Conservation (phyloP, 139 green algal species). For the Chlamydomonas schloesseri region DNA sequence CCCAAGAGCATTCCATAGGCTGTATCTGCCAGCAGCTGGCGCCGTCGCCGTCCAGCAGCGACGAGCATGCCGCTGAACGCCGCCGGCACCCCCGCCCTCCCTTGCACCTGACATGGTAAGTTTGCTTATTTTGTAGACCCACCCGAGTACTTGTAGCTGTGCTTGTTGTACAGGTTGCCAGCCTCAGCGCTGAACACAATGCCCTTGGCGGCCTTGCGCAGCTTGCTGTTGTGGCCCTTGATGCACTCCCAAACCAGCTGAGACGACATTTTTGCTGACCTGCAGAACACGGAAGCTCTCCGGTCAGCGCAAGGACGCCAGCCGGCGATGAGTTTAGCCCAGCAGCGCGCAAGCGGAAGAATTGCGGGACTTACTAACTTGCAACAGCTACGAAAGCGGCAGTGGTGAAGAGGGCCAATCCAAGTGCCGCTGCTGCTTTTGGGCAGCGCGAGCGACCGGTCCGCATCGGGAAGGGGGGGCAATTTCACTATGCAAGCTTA, state of each 20-base stretch:
- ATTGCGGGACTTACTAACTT: too few species aligned
- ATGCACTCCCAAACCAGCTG: constrained; percentile 75
- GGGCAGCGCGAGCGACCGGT: too few species aligned
- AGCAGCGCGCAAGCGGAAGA: too few species aligned
- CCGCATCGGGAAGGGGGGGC: too few species aligned
- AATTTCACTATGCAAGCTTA: too few species aligned
- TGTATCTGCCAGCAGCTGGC: neutral
- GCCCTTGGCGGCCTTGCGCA: constrained; percentile 74
- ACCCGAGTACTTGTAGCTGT: constrained; percentile 90
- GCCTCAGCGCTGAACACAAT: constrained; percentile 73
- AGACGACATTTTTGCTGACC: constrained; percentile 43
- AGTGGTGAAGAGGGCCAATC: too few species aligned
- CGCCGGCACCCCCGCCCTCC: neutral
- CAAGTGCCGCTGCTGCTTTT: too few species aligned
- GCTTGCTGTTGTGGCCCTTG: constrained; percentile 76
- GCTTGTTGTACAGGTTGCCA: constrained; percentile 84
- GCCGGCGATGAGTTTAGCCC: too few species aligned
- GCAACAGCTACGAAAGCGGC: too few species aligned
- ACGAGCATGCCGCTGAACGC: neutral
- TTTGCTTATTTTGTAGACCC: neutral
- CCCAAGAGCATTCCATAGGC: too few species aligned
- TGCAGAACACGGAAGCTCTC: neutral
- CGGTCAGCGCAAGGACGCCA: too few species aligned
- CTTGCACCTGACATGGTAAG: neutral
- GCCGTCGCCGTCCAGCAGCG: neutral